phyloP scores from a whole-genome alignment of 1,284 basidiomycete genomes.

The Mycena citricolor region DNA sequence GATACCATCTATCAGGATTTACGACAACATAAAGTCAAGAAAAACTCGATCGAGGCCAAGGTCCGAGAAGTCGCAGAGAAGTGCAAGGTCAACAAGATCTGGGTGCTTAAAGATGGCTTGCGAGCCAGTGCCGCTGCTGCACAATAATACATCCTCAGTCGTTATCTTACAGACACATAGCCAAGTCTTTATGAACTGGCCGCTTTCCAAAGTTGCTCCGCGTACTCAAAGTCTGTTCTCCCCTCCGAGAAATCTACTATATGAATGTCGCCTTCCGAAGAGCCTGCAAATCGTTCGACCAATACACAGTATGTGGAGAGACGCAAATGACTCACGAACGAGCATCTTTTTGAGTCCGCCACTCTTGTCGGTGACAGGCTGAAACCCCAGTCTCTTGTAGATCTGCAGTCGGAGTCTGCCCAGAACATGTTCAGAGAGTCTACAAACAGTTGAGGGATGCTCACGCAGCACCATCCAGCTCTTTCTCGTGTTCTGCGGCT shows the following conservation, averaged over 20 bases:
- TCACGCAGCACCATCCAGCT: conserved; percentile 68
- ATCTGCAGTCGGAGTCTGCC: conserved; percentile 62
- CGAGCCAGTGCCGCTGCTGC: conserved; percentile 21
- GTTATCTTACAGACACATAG: neutral
- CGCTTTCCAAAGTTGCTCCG: conserved; percentile 56
- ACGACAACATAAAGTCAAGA: conserved; percentile 66
- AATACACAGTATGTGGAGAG: neutral
- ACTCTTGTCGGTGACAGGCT: conserved; percentile 56
- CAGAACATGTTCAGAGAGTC: conserved; percentile 8
- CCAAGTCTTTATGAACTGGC: conserved; percentile 45
- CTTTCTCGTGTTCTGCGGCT: conserved; percentile 62
- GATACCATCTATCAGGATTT: conserved; percentile 72
- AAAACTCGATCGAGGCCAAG: conserved; percentile 79
- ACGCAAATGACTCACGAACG: conserved; percentile 50
- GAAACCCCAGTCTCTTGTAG: conserved; percentile 69
- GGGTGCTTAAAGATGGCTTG: conserved; percentile 56
- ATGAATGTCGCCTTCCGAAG: conserved; percentile 63
- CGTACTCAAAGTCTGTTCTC: conserved; percentile 36
- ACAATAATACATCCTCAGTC: conserved; percentile 29
- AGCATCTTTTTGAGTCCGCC: conserved; percentile 59
- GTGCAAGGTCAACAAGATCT: conserved; percentile 65
- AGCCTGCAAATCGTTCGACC: conserved; percentile 37
- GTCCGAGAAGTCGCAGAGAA: conserved; percentile 73
- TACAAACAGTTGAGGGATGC: conserved; percentile 32
- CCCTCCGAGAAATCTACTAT: conserved; percentile 35